Percentiles rank a stretch among this genome's conserved stretches.
Evolutionary conservation across 108 stramenopile species (phyloP).

Genomic region (Stephanodiscus triporus): DNA sequence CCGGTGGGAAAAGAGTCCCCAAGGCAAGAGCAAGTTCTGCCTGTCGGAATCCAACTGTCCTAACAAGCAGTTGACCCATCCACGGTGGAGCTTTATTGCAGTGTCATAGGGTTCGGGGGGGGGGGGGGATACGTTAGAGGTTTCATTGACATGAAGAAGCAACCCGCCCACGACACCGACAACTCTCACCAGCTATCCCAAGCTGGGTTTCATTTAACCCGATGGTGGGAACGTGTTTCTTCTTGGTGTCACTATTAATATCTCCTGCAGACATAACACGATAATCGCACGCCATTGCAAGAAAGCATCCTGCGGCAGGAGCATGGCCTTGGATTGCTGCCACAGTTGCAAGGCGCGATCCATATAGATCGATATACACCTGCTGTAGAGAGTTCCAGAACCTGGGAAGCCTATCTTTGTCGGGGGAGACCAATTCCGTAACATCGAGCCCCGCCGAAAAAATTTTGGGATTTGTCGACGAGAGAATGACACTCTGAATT

Average conservation of each 20-base stretch:
- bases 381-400: constrained; percentile 88
- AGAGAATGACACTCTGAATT: constrained; percentile 66
- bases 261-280: constrained; percentile 64
- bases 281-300: constrained; percentile 88
- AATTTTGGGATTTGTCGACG: constrained; percentile 65
- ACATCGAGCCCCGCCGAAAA: constrained; percentile 89
- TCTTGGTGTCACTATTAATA: constrained; percentile 1
- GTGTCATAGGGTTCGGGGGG: neutral
- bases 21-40: constrained; percentile 74
- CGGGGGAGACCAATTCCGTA: constrained; percentile 67
- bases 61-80: constrained; percentile 44
- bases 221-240: constrained; percentile 48
- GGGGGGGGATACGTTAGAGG: neutral
- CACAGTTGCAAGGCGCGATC: constrained; percentile 65
- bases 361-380: constrained; percentile 84
- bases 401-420: constrained; percentile 52
- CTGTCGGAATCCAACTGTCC: constrained; percentile 76
- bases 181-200: constrained; percentile 72
- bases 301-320: constrained; percentile 88
- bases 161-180: constrained; percentile 6
- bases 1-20: constrained; percentile 70
- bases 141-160: neutral
- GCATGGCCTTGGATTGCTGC: constrained; percentile 81
- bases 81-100: constrained; percentile 4
- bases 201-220: constrained; percentile 85